These are phyloP conservation scores for Davidsoniella virescens DNA, from an alignment of 2,329 filamentous ascomycete species.

Conservation along the genomic window DNA sequence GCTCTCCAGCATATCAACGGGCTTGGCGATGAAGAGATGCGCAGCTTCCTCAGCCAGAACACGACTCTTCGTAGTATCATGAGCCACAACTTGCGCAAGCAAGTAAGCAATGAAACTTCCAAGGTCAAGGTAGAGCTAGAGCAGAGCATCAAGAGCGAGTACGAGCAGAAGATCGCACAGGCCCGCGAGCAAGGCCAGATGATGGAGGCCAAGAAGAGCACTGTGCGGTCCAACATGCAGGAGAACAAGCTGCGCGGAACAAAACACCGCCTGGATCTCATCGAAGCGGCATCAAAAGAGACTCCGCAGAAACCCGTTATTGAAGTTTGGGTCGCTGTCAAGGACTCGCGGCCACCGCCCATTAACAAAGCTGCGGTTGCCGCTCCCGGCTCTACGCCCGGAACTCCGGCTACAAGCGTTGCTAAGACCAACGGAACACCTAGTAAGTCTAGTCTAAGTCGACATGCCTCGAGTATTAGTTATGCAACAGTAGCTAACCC, in stretches of 20 bases:
- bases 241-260: conserved; percentile 51
- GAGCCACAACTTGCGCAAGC: conserved; percentile 48
- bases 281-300: conserved; percentile 67
- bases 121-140: conserved; percentile 41
- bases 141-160: conserved; percentile 28
- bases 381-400: neutral
- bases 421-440: conserved; percentile 7
- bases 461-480: neutral
- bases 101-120: conserved; percentile 48
- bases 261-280: conserved; percentile 57
- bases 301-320: conserved; percentile 70
- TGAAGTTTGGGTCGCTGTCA: conserved; percentile 54
- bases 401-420: neutral
- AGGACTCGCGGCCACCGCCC: conserved; percentile 13
- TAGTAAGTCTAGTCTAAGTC: neutral
- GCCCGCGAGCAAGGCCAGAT: conserved; percentile 49
- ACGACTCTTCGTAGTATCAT: conserved; percentile 41
- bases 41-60: conserved; percentile 40
- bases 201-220: conserved; percentile 59
- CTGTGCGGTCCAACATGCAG: conserved; percentile 61
- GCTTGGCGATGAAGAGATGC: conserved; percentile 34
- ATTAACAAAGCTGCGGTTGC: conserved; percentile 5
- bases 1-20: conserved; percentile 8
- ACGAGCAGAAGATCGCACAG: conserved; percentile 35
- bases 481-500: neutral